Percentiles rank a stretch among this genome's conserved stretches.
Evolutionary conservation across 1,284 basidiomycete genomes (phyloP).

Genomic region (Ceratobasidium papillatum): DNA sequence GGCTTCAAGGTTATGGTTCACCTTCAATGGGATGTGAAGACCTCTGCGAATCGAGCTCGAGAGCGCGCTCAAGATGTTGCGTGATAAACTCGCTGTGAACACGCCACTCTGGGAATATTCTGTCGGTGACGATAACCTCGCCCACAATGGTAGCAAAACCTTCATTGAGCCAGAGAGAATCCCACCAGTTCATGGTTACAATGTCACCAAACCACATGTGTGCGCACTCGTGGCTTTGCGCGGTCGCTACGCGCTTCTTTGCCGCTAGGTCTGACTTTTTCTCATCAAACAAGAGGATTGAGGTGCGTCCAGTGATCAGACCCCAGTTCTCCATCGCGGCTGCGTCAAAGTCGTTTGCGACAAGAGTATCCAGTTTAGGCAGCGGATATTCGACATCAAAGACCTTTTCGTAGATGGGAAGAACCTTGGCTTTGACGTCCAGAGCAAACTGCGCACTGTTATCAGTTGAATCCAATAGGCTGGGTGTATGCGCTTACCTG

Average conservation of each 20-base stretch:
- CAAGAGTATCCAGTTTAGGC: slow-evolving; percentile 62
- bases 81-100: slow-evolving; percentile 62
- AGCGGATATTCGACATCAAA: slow-evolving; percentile 62
- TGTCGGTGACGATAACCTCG: slow-evolving; percentile 62
- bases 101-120: slow-evolving; percentile 61
- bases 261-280: slow-evolving; percentile 59
- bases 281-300: slow-evolving; percentile 60
- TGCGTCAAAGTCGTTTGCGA: slow-evolving; percentile 60
- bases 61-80: slow-evolving; percentile 58
- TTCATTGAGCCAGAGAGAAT: slow-evolving; percentile 50
- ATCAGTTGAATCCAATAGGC: background rate
- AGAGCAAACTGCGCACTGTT: slow-evolving; percentile 51
- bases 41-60: slow-evolving; percentile 62
- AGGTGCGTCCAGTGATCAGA: slow-evolving; percentile 62
- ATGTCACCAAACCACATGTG: slow-evolving; percentile 62
- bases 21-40: slow-evolving; percentile 67
- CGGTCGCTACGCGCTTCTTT: slow-evolving; percentile 60
- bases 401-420: slow-evolving; percentile 64
- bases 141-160: slow-evolving; percentile 47
- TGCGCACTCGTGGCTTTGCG: slow-evolving; percentile 56
- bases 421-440: slow-evolving; percentile 61
- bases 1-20: too few relatives aligned
- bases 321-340: slow-evolving; percentile 67
- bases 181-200: slow-evolving; percentile 61
- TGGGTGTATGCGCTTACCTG: slow-evolving; percentile 45